Evolutionary conservation across 2,329 filamentous ascomycete species (phyloP).

Genomic region (Stachybotrys echinatus): DNA sequence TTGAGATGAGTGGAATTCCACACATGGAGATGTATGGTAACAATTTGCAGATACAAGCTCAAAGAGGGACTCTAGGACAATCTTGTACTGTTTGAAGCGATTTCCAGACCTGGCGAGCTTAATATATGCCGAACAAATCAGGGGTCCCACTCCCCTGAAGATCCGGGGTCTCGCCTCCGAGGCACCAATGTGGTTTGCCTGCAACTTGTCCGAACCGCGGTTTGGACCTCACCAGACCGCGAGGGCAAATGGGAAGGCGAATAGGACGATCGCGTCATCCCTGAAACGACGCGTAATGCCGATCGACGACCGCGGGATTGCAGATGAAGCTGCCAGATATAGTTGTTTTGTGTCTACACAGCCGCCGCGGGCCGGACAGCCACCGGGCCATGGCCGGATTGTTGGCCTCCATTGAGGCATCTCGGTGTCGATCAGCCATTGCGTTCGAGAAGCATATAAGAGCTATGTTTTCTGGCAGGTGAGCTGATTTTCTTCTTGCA

Average conservation of each 20-base stretch:
- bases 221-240: too few species aligned
- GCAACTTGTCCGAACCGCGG: background rate
- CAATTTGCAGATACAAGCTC: background rate
- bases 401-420: background rate
- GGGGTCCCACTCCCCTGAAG: too few species aligned
- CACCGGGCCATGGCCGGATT: background rate
- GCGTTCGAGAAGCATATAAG: background rate
- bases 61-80: too few species aligned
- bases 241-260: too few species aligned
- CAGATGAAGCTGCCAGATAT: background rate
- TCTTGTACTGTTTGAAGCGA: too few species aligned
- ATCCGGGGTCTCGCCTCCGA: background rate
- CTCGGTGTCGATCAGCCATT: background rate
- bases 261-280: background rate
- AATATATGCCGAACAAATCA: too few species aligned
- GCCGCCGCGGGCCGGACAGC: background rate
- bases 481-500: too few species aligned
- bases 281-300: background rate
- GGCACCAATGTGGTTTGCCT: background rate
- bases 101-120: too few species aligned
- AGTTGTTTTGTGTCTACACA: background rate
- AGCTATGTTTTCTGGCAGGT: too few species aligned
- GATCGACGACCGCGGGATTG: background rate
- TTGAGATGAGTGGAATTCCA: background rate
- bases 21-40: background rate